These are phyloP conservation scores for Komagataella mondaviorum DNA, from an alignment of 805 yeast species.

Conservation along the genomic window DNA sequence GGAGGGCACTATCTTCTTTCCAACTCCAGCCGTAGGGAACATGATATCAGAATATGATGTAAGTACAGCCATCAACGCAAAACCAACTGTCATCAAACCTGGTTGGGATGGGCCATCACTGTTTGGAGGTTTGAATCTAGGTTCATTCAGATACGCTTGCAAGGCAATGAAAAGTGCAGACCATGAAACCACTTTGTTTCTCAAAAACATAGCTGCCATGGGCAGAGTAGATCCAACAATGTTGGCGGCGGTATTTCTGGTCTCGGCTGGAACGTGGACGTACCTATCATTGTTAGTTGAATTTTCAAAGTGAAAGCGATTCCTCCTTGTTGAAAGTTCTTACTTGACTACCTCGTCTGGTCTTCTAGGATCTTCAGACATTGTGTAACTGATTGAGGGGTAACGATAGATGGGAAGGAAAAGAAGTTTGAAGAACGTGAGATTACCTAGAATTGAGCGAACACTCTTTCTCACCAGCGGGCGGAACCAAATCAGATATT, in stretches of 20 bases:
- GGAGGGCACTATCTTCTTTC: background rate
- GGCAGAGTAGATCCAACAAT: conserved; percentile 41
- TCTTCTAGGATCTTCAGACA: background rate
- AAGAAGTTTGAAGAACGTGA: background rate
- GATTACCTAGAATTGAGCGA: background rate
- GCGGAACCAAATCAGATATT: too few species aligned
- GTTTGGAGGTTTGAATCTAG: conserved; percentile 12
- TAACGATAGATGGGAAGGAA: background rate
- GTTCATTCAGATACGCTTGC: conserved; percentile 31
- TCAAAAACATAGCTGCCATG: conserved; percentile 52
- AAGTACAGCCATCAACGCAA: conserved; percentile 31
- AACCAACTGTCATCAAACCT: conserved; percentile 28
- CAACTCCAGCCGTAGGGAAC: conserved; percentile 27
- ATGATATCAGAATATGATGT: conserved; percentile 38
- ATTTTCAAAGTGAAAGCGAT: background rate
- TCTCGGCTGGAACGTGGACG: conserved; percentile 32
- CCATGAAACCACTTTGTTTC: conserved; percentile 44
- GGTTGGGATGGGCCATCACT: conserved; percentile 23
- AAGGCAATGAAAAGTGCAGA: conserved; percentile 36
- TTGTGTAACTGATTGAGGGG: background rate
- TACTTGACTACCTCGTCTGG: background rate
- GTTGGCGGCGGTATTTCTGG: conserved; percentile 29
- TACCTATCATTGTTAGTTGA: conserved; percentile 17
- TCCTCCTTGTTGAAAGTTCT: background rate
- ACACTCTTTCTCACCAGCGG: background rate